Evolutionary conservation across 805 yeast species (phyloP), one percentile per base, ranked within the genome.

Genomic region (Vanderwaltozyma polyspora): DNA sequence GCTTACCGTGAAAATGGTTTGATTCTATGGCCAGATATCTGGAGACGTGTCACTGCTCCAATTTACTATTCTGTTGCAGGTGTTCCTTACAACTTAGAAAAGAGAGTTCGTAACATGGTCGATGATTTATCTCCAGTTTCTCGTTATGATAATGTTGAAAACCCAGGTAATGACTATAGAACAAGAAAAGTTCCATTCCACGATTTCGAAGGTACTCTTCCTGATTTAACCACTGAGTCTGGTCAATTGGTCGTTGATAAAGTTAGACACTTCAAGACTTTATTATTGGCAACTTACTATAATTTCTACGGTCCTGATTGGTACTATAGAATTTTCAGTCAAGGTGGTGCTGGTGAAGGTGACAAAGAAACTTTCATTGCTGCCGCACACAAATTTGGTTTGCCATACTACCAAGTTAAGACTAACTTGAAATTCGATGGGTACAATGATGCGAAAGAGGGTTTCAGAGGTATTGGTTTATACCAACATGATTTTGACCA

Each of bases 301-400:
- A 79, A 80, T 44, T 55, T 74, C 1, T 62, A 63, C 52, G 87
- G 89, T 0, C 85, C 85, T 1, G 55, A 63, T 7, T 74, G 68
- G 57, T 80, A 73, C 52, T 80, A 79, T 46, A 79, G 77, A 9
- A 55, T 80, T 37, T 63, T 80, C 42, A 70, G 83, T 0, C 87
- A 79, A 49, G 84, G 84, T 4, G 64, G 74, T 18, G 76, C 84
- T 1, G 89, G 89, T 19, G 81, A 79, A 60, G 87, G 89, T 33
- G 89, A 80, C 49, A 80, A 80, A 50, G 89, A 80, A 48, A 78
- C 89, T 0, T 79, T 77, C 44, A 68, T 74, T 26, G 73, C 79
- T 8, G 86, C 84, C 1, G 82, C 86, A 3, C 64, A 67, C 35
- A 76, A 60, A 1, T 47, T 72, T 48, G 43, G 54, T 0, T 56